Conservation (phyloP, 805 yeast species). For the Starmerella riodocensis region DNA sequence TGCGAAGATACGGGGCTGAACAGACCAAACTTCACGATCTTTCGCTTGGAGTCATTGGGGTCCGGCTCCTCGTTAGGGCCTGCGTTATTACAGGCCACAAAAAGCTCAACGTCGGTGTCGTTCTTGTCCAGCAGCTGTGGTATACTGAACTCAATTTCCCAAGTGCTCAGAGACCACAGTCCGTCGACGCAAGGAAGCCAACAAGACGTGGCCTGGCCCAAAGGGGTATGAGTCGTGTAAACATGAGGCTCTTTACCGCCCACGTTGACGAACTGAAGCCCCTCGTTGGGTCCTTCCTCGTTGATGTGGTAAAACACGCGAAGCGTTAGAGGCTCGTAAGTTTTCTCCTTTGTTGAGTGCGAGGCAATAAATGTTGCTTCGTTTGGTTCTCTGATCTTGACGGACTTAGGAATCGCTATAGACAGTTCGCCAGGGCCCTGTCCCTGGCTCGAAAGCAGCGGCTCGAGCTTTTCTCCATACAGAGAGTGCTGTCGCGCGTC, state of each 20-base stretch:
- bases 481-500: conserved; percentile 21
- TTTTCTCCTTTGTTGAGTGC: conserved; percentile 17
- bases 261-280: conserved; percentile 49
- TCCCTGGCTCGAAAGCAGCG: conserved; percentile 17
- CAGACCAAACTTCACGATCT: conserved; percentile 56
- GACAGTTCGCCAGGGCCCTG: conserved; percentile 49
- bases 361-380: conserved; percentile 28
- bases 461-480: conserved; percentile 18
- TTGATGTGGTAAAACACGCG: conserved; percentile 51
- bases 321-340: conserved; percentile 59
- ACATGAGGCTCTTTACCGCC: conserved; percentile 49
- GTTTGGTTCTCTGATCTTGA: conserved; percentile 50
- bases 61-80: conserved; percentile 49
- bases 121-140: conserved; percentile 49
- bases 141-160: conserved; percentile 80
- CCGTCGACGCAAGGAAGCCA: conserved; percentile 97
- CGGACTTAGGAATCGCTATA: conserved; percentile 50
- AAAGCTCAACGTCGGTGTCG: conserved; percentile 24
- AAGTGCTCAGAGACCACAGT: conserved; percentile 73
- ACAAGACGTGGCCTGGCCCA: conserved; percentile 73
- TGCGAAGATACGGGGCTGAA: conserved; percentile 84
- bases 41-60: conserved; percentile 59
- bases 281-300: conserved; percentile 54
- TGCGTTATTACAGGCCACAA: conserved; percentile 34
- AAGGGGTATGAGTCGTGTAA: conserved; percentile 66